Evolutionary conservation across 495 filamentous ascomycete genomes (phyloP).

Genomic region (Coniosporium apollinis): DNA sequence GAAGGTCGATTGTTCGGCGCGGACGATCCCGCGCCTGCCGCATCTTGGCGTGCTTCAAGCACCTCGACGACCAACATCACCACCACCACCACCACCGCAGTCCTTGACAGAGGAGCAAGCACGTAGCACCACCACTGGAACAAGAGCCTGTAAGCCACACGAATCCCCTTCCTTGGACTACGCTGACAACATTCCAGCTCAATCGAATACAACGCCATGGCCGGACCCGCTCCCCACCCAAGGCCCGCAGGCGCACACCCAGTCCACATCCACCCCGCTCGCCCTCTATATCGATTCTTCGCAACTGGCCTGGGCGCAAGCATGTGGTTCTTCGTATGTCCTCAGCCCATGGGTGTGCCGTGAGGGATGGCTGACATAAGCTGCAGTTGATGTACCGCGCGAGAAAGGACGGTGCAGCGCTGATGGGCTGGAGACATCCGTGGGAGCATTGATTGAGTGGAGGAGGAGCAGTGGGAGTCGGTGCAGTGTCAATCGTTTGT

Average conservation of each 20-base stretch:
- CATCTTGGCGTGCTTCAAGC: too few species aligned
- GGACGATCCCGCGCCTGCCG: too few species aligned
- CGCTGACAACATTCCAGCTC: too few species aligned
- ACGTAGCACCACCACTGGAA: too few species aligned
- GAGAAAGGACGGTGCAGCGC: slow-evolving; percentile 76
- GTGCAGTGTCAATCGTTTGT: too few species aligned
- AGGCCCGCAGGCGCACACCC: slow-evolving; percentile 39
- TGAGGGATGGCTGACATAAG: background rate
- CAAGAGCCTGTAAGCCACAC: too few species aligned
- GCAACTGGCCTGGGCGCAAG: slow-evolving; percentile 77
- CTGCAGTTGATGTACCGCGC: slow-evolving; percentile 81
- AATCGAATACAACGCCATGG: too few species aligned
- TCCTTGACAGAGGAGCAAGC: too few species aligned
- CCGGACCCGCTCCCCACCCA: slow-evolving; percentile 16
- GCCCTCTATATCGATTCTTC: slow-evolving; percentile 64
- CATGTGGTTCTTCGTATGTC: slow-evolving; percentile 95
- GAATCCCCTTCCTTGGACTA: too few species aligned
- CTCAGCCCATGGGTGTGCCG: slow-evolving; percentile 1
- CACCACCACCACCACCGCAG: too few species aligned
- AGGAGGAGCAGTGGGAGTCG: background rate
- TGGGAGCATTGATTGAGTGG: slow-evolving; percentile 76
- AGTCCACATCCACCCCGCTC: slow-evolving; percentile 52
- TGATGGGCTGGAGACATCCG: slow-evolving; percentile 91
- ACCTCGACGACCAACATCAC: too few species aligned
- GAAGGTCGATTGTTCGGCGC: background rate